phyloP scores from a whole-genome alignment of 2,329 filamentous ascomycete species.

The Cercospora sp. region DNA sequence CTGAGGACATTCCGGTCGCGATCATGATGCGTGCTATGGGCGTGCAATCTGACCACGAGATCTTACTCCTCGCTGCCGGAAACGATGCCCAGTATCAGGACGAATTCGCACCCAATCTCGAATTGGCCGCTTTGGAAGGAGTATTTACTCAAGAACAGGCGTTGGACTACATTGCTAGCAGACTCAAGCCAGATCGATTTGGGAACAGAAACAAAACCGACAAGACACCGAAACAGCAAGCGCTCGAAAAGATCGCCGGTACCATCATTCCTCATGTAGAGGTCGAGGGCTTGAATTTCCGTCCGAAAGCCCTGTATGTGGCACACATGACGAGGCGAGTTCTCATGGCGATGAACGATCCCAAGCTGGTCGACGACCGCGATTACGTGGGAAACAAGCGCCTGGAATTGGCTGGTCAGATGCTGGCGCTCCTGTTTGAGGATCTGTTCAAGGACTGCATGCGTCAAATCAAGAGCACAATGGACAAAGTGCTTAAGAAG shows the following conservation, averaged over 20 bases:
- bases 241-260: constrained; percentile 85
- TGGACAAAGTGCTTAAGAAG: constrained; percentile 95
- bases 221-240: constrained; percentile 85
- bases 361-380: constrained; percentile 86
- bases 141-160: constrained; percentile 95
- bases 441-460: constrained; percentile 97
- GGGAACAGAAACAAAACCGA: constrained; percentile 52
- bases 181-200: constrained; percentile 80
- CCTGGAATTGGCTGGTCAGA: constrained; percentile 88
- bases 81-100: constrained; percentile 88
- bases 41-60: constrained; percentile 91
- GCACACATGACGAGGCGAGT: constrained; percentile 97
- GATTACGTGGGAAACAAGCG: constrained; percentile 99
- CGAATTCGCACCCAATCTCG: constrained; percentile 92
- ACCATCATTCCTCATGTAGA: constrained; percentile 94
- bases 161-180: constrained; percentile 82
- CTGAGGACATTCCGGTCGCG: constrained; percentile 92
- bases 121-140: constrained; percentile 79
- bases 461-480: constrained; percentile 82
- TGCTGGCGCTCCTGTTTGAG: constrained; percentile 90
- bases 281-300: constrained; percentile 87
- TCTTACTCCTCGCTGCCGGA: constrained; percentile 85
- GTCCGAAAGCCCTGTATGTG: constrained; percentile 94
- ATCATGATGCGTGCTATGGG: constrained; percentile 92
- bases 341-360: constrained; percentile 87